These are phyloP conservation scores for Acacia melanoxylon DNA, from an alignment of 306 rosid species.

Conservation along the genomic window DNA sequence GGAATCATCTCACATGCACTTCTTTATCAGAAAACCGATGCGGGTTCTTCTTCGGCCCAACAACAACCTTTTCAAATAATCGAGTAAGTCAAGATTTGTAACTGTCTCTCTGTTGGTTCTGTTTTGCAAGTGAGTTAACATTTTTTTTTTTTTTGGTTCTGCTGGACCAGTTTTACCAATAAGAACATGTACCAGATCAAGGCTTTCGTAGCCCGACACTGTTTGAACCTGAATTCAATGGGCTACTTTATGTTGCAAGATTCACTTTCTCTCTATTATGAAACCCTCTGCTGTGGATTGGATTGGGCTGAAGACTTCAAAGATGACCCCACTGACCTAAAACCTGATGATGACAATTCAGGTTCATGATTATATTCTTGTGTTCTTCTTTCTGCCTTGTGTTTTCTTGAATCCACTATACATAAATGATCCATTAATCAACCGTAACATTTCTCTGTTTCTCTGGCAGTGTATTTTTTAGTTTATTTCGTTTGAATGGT, in stretches of 20 bases:
- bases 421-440: not conserved
- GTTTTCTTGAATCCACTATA: not conserved
- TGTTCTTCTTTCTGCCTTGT: not conserved
- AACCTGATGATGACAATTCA: slow-evolving; percentile 5
- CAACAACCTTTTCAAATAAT: slow-evolving; percentile 39
- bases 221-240: slow-evolving; percentile 30
- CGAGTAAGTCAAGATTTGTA: slow-evolving; percentile 45
- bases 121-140: not conserved
- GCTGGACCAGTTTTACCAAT: slow-evolving; percentile 48
- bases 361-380: slow-evolving; percentile 15
- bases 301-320: slow-evolving; percentile 43
- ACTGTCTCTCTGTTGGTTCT: not conserved
- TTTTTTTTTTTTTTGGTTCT: not conserved
- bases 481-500: not conserved
- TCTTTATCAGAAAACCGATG: slow-evolving; percentile 11
- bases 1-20: slow-evolving; percentile 49
- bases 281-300: slow-evolving; percentile 60
- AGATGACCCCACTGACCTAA: slow-evolving; percentile 23
- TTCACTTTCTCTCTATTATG: slow-evolving; percentile 56
- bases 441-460: not conserved
- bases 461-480: not conserved
- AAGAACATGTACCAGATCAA: slow-evolving; percentile 50
- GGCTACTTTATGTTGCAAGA: slow-evolving; percentile 55
- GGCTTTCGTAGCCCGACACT: slow-evolving; percentile 44
- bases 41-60: slow-evolving; percentile 32